Evolutionary conservation across 192 early-diverging fungal species (phyloP).

Genomic region (Ambispora gerdemannii): DNA sequence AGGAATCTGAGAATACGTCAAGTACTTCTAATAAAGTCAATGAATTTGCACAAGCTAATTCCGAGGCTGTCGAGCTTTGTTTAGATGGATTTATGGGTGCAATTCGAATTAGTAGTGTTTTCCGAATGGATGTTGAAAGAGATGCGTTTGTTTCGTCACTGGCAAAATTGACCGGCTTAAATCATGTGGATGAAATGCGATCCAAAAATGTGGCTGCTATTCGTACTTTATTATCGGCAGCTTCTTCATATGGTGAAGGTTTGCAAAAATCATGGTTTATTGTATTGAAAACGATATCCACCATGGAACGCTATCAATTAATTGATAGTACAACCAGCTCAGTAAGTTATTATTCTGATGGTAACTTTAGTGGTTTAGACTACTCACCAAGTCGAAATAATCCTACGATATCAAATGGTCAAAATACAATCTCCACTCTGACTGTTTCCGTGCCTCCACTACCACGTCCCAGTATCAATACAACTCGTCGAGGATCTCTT

Average conservation of each 20-base stretch:
- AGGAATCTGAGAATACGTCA: conserved; percentile 67
- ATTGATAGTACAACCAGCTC: conserved; percentile 51
- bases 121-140: conserved; percentile 86
- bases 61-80: conserved; percentile 68
- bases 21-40: conserved; percentile 37
- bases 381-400: conserved; percentile 35
- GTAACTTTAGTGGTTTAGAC: conserved; percentile 41
- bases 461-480: conserved; percentile 28
- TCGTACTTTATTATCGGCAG: conserved; percentile 75
- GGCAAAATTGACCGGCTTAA: conserved; percentile 80
- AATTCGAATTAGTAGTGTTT: conserved; percentile 76
- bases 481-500: conserved; percentile 38
- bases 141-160: conserved; percentile 89
- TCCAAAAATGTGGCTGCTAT: conserved; percentile 91
- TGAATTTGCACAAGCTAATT: conserved; percentile 43
- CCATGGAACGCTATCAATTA: conserved; percentile 83
- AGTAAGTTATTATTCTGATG: conserved; percentile 38
- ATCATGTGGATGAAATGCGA: conserved; percentile 78
- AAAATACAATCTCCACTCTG: neutral
- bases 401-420: neutral
- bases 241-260: conserved; percentile 62
- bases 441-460: neutral
- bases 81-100: conserved; percentile 75
- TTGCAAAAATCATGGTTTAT: conserved; percentile 72
- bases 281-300: conserved; percentile 78